Percentiles rank a stretch among this genome's conserved stretches.
Conservation (phyloP, 2,329 filamentous ascomycete genomes). For the Metarhizium robertsii region DNA sequence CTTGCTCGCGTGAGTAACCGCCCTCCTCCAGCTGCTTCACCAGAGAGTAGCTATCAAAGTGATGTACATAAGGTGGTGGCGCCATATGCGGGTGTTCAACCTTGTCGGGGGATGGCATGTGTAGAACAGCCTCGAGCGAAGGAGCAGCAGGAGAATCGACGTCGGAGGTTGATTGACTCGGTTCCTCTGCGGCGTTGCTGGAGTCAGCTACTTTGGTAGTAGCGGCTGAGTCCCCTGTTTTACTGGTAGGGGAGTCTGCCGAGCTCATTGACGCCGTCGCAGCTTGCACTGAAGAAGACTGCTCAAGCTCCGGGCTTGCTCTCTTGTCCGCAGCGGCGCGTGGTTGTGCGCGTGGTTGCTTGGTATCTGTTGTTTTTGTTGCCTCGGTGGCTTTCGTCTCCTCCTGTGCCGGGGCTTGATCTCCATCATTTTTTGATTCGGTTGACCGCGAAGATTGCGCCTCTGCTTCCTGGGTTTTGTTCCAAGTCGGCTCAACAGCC, state of each 20-base stretch:
- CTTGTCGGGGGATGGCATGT: constrained; percentile 34
- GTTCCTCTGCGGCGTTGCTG: not conserved
- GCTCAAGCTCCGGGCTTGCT: not conserved
- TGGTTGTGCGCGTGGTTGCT: not conserved
- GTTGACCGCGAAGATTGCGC: constrained; percentile 8
- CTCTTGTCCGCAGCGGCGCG: not conserved
- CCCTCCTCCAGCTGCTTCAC: constrained; percentile 71
- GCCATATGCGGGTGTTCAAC: constrained; percentile 56
- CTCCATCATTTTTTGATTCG: constrained; percentile 7
- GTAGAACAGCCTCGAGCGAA: constrained; percentile 38
- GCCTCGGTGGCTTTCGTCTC: not conserved
- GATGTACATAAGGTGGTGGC: constrained; percentile 77
- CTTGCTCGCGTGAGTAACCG: constrained; percentile 65
- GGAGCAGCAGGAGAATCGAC: constrained; percentile 21
- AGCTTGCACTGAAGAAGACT: not conserved
- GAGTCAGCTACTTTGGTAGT: not conserved
- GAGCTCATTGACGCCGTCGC: not conserved
- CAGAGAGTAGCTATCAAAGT: constrained; percentile 90
- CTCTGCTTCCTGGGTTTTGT: constrained; percentile 4
- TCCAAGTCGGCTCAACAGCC: constrained; percentile 43
- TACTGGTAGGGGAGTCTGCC: not conserved
- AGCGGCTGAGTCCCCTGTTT: not conserved
- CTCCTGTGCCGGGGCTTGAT: constrained; percentile 1
- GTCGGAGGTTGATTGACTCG: constrained; percentile 1
- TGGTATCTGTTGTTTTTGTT: not conserved